Percentiles rank a stretch among this genome's conserved stretches.
phyloP scores from a whole-genome alignment of 257 asterid genomes.

The Schizonepeta tenuifolia region DNA sequence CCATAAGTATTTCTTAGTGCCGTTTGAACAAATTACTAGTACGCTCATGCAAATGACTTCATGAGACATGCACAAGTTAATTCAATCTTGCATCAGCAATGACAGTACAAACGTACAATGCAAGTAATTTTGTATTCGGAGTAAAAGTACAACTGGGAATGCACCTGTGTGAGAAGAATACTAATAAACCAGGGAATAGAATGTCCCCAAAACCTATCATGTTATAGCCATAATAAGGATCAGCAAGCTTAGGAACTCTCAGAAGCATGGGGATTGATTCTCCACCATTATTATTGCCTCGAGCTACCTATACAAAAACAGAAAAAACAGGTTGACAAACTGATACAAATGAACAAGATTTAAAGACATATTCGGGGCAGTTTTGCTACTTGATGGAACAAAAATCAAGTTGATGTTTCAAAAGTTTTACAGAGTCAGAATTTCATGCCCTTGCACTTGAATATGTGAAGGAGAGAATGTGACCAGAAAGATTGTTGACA shows the following conservation, averaged over 20 bases:
- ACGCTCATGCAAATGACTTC: no score
- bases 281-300: constrained; percentile 81
- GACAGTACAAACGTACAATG: no score
- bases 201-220: constrained; percentile 92
- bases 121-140: no score
- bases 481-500: no score
- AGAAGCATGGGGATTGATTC: constrained; percentile 94
- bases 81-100: not conserved
- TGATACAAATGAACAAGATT: not conserved
- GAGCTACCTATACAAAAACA: constrained; percentile 64
- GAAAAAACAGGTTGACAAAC: not conserved
- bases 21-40: no score
- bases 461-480: no score
- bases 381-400: no score
- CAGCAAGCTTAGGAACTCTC: constrained; percentile 71
- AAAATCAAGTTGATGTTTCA: no score
- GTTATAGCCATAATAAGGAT: constrained; percentile 82
- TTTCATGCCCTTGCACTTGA: no score
- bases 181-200: constrained; percentile 86
- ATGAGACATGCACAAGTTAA: not conserved
- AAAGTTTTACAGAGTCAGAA: no score
- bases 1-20: no score
- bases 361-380: no score
- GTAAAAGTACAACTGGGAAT: not conserved
- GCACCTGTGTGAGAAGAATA: constrained; percentile 69